Base-by-base conservation (phyloP, 78 protist species). In the Guillardia theta region DNA sequence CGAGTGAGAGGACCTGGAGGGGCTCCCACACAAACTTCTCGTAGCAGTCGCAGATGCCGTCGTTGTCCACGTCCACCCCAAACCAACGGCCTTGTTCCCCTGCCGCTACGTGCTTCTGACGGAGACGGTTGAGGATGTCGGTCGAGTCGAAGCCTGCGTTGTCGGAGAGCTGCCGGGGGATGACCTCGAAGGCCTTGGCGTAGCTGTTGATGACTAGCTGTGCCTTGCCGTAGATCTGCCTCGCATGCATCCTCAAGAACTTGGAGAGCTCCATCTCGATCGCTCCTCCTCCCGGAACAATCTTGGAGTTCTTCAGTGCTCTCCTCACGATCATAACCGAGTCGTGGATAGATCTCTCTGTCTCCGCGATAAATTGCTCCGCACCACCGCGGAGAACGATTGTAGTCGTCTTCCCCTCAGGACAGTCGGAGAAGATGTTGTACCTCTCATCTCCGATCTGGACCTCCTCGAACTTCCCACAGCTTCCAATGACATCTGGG, bases 261-360 rank as follows among this genome's bases (percentile, higher is more conserved):
- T 95, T 96, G 88, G 97, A 87, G 43, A 99, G 45, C 93, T 98
- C 99, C 99, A 98, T 98, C 93, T 99, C 99, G 95, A 98, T 97
- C 30, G 99, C 99, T 24, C 99, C 99, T 64, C 99, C 99, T 27
- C 99, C 99, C 9, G 99, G 97, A 30, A 96, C 95, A 24, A 96
- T 58, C 64, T 44, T 9, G 27, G 95, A 24, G 95, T 96, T 96
- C 96, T 98, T 95, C 54, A 97, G 48, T 37, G 99, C 97, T 2
- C 99, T 93, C 45, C 98, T 93, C 41, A 98, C 99, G 48, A 98
- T 96, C 99, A 98, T 97, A 95, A 99, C n/a, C n/a, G 99, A 98
- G 95, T 99, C 99, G 95, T 99, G 99, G n/a, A 99, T 97, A 19
- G 99, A 98, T 27, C 99, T 96, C 88, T 99, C 99, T 9, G 99